phyloP scores from a whole-genome alignment of 2,329 filamentous ascomycete genomes.

The Fusarium ramigenum region DNA sequence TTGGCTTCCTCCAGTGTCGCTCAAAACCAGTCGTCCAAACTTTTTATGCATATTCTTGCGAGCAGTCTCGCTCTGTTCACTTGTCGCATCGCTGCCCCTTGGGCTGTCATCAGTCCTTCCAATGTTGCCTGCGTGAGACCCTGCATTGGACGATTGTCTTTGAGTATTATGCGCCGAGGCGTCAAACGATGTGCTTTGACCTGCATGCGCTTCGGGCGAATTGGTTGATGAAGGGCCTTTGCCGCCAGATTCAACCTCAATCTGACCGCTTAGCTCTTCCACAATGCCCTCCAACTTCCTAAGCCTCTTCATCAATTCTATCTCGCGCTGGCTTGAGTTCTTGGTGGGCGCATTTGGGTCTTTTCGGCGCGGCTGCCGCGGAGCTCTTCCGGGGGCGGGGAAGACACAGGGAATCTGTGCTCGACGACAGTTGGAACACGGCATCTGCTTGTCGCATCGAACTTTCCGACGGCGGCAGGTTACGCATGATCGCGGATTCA shows the following conservation, averaged over 20 bases:
- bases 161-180: slow-evolving; percentile 16
- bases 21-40: slow-evolving; percentile 75
- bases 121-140: slow-evolving; percentile 16
- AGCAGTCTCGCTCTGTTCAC: slow-evolving; percentile 49
- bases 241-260: slow-evolving; percentile 60
- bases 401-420: slow-evolving; percentile 78
- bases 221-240: slow-evolving; percentile 45
- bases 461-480: slow-evolving; percentile 70
- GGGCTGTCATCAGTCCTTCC: slow-evolving; percentile 27
- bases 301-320: slow-evolving; percentile 76
- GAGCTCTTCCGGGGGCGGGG: slow-evolving; percentile 77
- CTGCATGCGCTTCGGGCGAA: slow-evolving; percentile 44
- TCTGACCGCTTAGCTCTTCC: slow-evolving; percentile 72
- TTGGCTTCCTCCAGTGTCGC: slow-evolving; percentile 72
- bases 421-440: slow-evolving; percentile 78
- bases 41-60: slow-evolving; percentile 51
- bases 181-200: slow-evolving; percentile 24
- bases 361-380: slow-evolving; percentile 71
- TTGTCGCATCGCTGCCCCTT: slow-evolving; percentile 40
- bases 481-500: slow-evolving; percentile 61
- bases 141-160: slow-evolving; percentile 30
- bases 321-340: slow-evolving; percentile 68
- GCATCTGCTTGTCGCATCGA: slow-evolving; percentile 80
- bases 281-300: slow-evolving; percentile 81
- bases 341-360: slow-evolving; percentile 70